Evolutionary conservation across 1,284 basidiomycete genomes (phyloP).

Genomic region (Fomitopsis palustris): DNA sequence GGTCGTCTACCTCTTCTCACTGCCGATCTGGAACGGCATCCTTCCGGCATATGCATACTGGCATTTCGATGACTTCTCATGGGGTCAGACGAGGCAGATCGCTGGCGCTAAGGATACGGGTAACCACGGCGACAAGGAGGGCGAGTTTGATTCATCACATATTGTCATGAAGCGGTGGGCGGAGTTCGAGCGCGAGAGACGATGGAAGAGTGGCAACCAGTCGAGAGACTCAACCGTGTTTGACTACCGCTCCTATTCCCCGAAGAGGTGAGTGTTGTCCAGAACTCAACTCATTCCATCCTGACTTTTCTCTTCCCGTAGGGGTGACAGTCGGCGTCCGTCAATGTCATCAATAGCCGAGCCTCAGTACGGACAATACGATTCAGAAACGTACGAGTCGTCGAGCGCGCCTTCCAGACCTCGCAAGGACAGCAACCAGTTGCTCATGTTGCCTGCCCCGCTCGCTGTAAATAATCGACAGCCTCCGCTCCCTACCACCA

Average conservation of each 20-base stretch:
- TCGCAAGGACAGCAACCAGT: constrained; percentile 62
- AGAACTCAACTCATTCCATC: background rate
- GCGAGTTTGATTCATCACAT: constrained; percentile 92
- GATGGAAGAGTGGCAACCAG: constrained; percentile 86
- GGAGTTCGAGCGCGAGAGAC: constrained; percentile 94
- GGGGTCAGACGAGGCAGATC: constrained; percentile 94
- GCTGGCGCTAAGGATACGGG: constrained; percentile 62
- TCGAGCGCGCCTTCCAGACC: constrained; percentile 39
- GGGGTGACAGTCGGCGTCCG: constrained; percentile 58
- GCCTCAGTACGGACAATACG: constrained; percentile 52
- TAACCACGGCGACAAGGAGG: constrained; percentile 86
- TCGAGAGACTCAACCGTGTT: constrained; percentile 78
- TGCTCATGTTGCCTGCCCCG: constrained; percentile 69
- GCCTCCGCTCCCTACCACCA: constrained; percentile 26
- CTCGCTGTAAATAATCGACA: constrained; percentile 49
- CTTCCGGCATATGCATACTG: constrained; percentile 95
- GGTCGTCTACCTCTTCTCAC: constrained; percentile 88
- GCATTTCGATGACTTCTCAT: constrained; percentile 99
- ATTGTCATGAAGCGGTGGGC: constrained; percentile 99
- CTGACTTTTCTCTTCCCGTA: constrained; percentile 18
- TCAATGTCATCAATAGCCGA: constrained; percentile 78
- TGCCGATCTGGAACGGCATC: constrained; percentile 96
- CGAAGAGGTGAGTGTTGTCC: constrained; percentile 53
- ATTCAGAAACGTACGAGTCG: constrained; percentile 65
- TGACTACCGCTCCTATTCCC: constrained; percentile 43